Evolutionary conservation across 805 yeast genomes (phyloP).

Genomic region (Lachancea lanzarotensis): DNA sequence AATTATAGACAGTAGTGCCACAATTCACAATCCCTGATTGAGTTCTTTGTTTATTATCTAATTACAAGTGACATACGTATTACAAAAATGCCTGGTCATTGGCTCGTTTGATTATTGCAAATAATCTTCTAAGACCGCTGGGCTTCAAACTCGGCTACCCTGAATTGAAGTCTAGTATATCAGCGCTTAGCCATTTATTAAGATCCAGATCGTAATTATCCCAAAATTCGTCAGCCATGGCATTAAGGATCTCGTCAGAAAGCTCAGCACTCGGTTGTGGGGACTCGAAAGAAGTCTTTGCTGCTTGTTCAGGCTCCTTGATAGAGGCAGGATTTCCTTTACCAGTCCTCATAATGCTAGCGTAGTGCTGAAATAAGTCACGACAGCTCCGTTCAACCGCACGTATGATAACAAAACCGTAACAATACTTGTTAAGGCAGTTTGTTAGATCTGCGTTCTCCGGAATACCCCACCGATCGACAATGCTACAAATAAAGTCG

Average conservation of each 20-base stretch:
- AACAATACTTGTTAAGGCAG: background rate
- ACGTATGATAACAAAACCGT: conserved; percentile 3
- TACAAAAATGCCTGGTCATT: background rate
- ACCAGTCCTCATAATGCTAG: background rate
- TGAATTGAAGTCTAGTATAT: background rate
- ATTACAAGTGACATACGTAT: background rate
- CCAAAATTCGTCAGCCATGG: conserved; percentile 9
- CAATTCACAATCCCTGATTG: no score
- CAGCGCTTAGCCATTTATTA: background rate
- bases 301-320: background rate
- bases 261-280: background rate
- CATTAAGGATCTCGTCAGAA: conserved; percentile 3
- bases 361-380: conserved; percentile 3
- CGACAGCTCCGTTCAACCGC: conserved; percentile 3
- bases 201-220: conserved; percentile 1
- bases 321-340: background rate
- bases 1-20: background rate
- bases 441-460: conserved; percentile 4
- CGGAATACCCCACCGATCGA: conserved; percentile 1
- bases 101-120: background rate
- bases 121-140: no score
- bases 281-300: no score
- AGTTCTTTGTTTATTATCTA: background rate
- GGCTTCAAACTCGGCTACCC: no score
- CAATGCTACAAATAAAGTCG: background rate